These are phyloP conservation scores for Backusella mclennaniae DNA, from an alignment of 192 early-diverging fungal genomes.

Conservation along the genomic window DNA sequence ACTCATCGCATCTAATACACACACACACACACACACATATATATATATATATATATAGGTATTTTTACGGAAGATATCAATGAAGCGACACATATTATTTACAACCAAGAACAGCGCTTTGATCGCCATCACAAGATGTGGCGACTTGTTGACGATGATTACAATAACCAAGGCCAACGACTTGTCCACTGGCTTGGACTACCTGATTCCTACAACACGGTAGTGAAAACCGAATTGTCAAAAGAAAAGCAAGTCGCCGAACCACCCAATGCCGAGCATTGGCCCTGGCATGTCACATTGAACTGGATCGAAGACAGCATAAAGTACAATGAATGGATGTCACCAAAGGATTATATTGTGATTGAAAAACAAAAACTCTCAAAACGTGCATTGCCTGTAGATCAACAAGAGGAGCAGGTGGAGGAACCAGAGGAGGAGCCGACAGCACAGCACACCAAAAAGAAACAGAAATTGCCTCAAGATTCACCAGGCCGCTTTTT, in stretches of 20 bases:
- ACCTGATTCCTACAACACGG: constrained; percentile 70
- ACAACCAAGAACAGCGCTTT: constrained; percentile 10
- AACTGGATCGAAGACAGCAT: constrained; percentile 74
- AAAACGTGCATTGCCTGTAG: neutral
- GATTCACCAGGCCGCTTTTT: constrained; percentile 66
- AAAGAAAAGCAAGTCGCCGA: constrained; percentile 48
- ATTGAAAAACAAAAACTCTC: neutral
- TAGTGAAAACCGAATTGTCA: constrained; percentile 39
- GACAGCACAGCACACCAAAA: constrained; percentile 1
- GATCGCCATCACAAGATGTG: constrained; percentile 6
- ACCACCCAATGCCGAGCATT: constrained; percentile 40
- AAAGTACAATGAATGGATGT: constrained; percentile 75
- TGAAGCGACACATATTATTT: constrained; percentile 24
- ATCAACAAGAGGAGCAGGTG: constrained; percentile 2
- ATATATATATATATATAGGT: neutral
- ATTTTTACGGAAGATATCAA: neutral
- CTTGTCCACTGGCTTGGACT: constrained; percentile 62
- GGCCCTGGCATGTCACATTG: constrained; percentile 58
- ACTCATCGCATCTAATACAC: no score
- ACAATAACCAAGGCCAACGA: constrained; percentile 8
- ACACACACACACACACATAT: no score
- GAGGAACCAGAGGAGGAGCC: neutral
- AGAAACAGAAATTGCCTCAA: constrained; percentile 29
- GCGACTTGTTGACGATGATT: neutral
- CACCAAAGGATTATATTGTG: constrained; percentile 68